A percentile compares a stretch with the other conserved stretches of the same genome.
phyloP scores from a whole-genome alignment of 139 green algal genomes.

The Tetraselmis chui region DNA sequence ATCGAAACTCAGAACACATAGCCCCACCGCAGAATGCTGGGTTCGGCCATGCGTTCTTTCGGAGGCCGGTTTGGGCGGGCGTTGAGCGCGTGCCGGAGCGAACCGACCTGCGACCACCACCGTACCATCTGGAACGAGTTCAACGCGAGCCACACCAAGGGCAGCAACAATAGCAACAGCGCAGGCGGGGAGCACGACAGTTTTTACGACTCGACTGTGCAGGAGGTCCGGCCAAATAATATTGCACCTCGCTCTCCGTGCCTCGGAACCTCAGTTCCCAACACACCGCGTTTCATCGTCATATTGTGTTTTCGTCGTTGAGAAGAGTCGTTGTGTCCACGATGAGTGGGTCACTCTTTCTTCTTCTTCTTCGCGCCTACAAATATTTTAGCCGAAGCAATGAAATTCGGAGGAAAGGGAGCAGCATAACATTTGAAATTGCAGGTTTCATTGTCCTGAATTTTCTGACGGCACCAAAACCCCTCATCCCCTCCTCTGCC shows the following conservation, averaged over 20 bases:
- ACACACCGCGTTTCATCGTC: too few relatives aligned
- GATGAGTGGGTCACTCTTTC: background rate
- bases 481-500: background rate
- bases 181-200: slow-evolving; percentile 9
- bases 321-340: background rate
- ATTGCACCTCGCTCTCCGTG: background rate
- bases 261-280: background rate
- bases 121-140: background rate
- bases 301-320: too few relatives aligned
- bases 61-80: too few relatives aligned
- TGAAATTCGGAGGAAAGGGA: background rate
- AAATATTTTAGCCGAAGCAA: background rate
- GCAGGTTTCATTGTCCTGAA: background rate
- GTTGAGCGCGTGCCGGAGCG: too few relatives aligned
- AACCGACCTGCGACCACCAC: too few relatives aligned
- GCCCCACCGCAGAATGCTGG: too few relatives aligned
- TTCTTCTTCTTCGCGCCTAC: background rate
- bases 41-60: too few relatives aligned
- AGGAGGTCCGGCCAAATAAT: slow-evolving; percentile 15
- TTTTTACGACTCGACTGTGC: slow-evolving; percentile 63
- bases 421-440: background rate
- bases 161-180: background rate
- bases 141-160: background rate
- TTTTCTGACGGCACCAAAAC: background rate
- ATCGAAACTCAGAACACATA: too few relatives aligned